Percentiles rank a stretch among this genome's conserved stretches.
phyloP scores from a whole-genome alignment of 1,284 basidiomycete species.

The Malassezia japonica region DNA sequence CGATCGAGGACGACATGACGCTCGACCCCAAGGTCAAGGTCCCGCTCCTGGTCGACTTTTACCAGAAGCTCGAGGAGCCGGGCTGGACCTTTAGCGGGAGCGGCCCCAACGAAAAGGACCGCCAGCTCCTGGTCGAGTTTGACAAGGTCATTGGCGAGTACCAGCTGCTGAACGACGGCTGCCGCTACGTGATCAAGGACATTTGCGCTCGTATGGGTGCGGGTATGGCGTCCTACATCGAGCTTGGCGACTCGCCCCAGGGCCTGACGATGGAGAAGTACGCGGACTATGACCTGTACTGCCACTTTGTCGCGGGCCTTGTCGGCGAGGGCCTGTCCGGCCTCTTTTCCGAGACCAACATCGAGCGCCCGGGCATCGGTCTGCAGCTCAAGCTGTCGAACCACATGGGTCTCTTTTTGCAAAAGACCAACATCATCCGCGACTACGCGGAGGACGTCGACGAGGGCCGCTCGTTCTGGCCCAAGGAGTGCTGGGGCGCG shows the following conservation, averaged over 20 bases:
- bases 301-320: conserved; percentile 95
- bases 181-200: conserved; percentile 71
- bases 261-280: conserved; percentile 29
- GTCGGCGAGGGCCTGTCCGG: conserved; percentile 92
- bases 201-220: conserved; percentile 63
- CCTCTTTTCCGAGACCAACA: conserved; percentile 75
- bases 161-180: conserved; percentile 54
- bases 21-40: conserved; percentile 77
- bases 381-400: conserved; percentile 79
- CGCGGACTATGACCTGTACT: conserved; percentile 89
- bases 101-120: conserved; percentile 83
- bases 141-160: conserved; percentile 74
- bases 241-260: conserved; percentile 24
- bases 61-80: conserved; percentile 67
- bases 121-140: conserved; percentile 77
- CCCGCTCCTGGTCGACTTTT: conserved; percentile 72
- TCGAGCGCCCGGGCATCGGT: conserved; percentile 68
- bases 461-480: conserved; percentile 85
- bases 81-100: conserved; percentile 80
- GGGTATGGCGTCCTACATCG: conserved; percentile 84
- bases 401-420: conserved; percentile 89
- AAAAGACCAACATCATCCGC: conserved; percentile 96
- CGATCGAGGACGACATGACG: conserved; percentile 97
- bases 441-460: conserved; percentile 89
- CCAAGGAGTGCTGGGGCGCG: conserved; percentile 73